Conservation (phyloP, 257 asterid genomes). For the Penstemon barbatus region DNA sequence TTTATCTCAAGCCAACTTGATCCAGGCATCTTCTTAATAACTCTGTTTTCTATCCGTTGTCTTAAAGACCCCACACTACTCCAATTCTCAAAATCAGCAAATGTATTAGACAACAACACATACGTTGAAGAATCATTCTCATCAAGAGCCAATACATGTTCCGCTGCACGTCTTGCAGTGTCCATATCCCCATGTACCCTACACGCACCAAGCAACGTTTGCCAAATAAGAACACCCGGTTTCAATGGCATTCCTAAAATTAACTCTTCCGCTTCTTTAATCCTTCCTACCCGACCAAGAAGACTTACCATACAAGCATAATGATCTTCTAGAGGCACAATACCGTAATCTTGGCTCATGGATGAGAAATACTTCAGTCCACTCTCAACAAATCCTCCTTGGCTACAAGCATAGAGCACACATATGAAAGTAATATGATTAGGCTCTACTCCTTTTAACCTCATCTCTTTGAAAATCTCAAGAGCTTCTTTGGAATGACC, state of each 20-base stretch:
- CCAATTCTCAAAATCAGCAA: constrained; percentile 64
- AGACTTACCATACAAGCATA: constrained; percentile 74
- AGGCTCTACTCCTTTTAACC: constrained; percentile 39
- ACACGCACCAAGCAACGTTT: constrained; percentile 74
- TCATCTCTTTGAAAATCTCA: constrained; percentile 59
- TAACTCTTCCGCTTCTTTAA: constrained; percentile 59
- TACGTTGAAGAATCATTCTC: constrained; percentile 56
- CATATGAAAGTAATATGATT: constrained; percentile 59
- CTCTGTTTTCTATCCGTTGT: constrained; percentile 44
- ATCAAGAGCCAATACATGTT: constrained; percentile 47
- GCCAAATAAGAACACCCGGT: constrained; percentile 58
- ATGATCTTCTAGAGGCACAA: constrained; percentile 63
- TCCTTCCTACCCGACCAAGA: constrained; percentile 56
- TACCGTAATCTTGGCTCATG: constrained; percentile 52
- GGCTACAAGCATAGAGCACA: constrained; percentile 64
- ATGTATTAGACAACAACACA: constrained; percentile 59
- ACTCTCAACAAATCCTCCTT: constrained; percentile 55
- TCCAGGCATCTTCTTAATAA: constrained; percentile 72
- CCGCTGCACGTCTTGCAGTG: constrained; percentile 63
- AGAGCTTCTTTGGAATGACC: constrained; percentile 57
- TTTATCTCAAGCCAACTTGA: constrained; percentile 64
- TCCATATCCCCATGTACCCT: constrained; percentile 59
- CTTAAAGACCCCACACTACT: constrained; percentile 49
- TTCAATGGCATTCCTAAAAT: constrained; percentile 45
- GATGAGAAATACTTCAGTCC: constrained; percentile 50